Evolutionary conservation across 2,329 filamentous ascomycete species (phyloP).

Genomic region (Orbilia ellipsospora): DNA sequence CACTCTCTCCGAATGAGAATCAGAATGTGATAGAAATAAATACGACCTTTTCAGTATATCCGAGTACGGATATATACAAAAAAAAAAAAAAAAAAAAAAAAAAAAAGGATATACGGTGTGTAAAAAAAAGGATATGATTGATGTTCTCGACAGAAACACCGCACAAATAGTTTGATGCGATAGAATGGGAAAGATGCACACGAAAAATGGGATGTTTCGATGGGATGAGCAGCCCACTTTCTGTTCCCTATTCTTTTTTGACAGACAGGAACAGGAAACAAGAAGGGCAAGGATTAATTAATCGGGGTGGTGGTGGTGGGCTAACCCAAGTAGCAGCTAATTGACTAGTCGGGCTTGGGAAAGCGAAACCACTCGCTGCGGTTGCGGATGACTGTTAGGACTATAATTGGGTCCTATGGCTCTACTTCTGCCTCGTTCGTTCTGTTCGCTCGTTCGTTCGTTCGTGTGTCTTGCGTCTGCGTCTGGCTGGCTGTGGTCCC

Average conservation of each 20-base stretch:
- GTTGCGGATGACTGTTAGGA: conserved; percentile 47
- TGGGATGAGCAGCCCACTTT: conserved; percentile 43
- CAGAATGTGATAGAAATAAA: background rate
- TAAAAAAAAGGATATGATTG: too few species aligned
- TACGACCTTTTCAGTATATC: too few species aligned
- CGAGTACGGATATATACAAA: too few species aligned
- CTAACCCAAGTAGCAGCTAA: background rate
- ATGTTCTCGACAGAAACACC: too few species aligned
- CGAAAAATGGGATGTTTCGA: background rate
- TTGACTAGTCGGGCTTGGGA: conserved; percentile 15
- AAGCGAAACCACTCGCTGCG: conserved; percentile 3
- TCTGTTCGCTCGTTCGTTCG: background rate
- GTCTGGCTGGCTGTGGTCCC: background rate
- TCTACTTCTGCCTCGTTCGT: conserved; percentile 22
- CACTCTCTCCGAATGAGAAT: conserved; percentile 28
- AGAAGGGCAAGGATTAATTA: conserved; percentile 24
- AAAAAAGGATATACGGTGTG: too few species aligned
- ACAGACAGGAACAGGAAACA: conserved; percentile 49
- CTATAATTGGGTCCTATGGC: conserved; percentile 47
- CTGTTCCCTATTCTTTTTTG: conserved; percentile 11
- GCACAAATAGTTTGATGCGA: background rate
- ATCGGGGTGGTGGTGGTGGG: background rate
- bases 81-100: too few species aligned
- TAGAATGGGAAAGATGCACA: conserved; percentile 2
- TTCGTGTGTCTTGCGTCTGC: background rate